Evolutionary conservation across 2,329 filamentous ascomycete species (phyloP).

Genomic region (Colletotrichum agaves): DNA sequence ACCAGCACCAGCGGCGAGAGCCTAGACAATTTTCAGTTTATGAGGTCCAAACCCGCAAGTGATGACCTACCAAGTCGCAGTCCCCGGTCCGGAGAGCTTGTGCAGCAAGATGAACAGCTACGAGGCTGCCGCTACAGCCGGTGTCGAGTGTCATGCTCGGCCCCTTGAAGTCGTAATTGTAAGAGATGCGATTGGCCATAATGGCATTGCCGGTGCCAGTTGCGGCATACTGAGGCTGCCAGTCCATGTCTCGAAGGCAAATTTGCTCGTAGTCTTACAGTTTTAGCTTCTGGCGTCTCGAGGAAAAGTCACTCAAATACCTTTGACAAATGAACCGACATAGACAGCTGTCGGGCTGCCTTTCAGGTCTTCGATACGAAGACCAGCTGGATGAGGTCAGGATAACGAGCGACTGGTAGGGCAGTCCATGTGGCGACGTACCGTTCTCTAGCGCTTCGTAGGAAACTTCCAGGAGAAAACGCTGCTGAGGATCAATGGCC

Average conservation of each 20-base stretch:
- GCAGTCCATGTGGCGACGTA: constrained; percentile 39
- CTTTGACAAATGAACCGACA: constrained; percentile 63
- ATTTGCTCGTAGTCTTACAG: constrained; percentile 60
- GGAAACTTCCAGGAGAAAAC: constrained; percentile 61
- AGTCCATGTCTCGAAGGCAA: constrained; percentile 60
- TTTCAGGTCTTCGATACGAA: constrained; percentile 55
- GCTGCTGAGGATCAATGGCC: constrained; percentile 64
- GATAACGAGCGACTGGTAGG: background rate
- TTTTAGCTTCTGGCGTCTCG: background rate
- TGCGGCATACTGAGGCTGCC: constrained; percentile 61
- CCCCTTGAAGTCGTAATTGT: constrained; percentile 65
- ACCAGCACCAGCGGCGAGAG: constrained; percentile 62
- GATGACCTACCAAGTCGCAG: constrained; percentile 49
- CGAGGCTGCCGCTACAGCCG: constrained; percentile 66
- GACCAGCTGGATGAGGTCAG: constrained; percentile 49
- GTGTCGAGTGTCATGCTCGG: constrained; percentile 69
- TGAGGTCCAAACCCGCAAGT: background rate
- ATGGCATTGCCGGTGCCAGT: constrained; percentile 65
- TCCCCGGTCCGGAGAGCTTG: constrained; percentile 60
- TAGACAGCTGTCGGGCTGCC: constrained; percentile 60
- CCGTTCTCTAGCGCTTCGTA: constrained; percentile 64
- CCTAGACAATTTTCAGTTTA: constrained; percentile 46
- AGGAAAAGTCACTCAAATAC: constrained; percentile 42
- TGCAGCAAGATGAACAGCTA: constrained; percentile 64
- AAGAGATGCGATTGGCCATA: constrained; percentile 66